A percentile compares a stretch with the other conserved stretches of the same genome.
Conservation (phyloP, 768 basidiomycete genomes). For the Agaricus blazei region DNA sequence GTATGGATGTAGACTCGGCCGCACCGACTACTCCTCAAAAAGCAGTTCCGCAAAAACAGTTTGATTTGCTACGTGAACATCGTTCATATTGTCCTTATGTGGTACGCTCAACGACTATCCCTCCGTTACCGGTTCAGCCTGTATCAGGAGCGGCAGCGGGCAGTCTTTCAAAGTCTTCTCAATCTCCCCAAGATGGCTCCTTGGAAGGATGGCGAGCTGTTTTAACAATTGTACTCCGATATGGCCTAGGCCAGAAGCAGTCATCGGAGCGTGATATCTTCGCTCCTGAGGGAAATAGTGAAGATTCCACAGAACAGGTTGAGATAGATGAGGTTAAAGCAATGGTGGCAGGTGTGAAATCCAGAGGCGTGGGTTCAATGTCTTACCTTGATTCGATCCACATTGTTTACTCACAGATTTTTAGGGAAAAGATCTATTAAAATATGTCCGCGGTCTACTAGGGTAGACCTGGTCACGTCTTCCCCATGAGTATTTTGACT, state of each 20-base stretch:
- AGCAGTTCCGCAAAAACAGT: constrained; percentile 37
- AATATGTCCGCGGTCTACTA: constrained; percentile 65
- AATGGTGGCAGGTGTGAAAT: constrained; percentile 77
- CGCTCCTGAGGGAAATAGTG: constrained; percentile 2
- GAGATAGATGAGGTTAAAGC: constrained; percentile 55
- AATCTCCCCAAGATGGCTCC: constrained; percentile 18
- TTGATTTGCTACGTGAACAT: constrained; percentile 79
- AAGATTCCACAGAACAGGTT: constrained; percentile 20
- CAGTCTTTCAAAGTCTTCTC: constrained; percentile 9
- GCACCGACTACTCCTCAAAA: constrained; percentile 20
- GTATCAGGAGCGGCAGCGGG: constrained; percentile 12
- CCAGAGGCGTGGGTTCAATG: constrained; percentile 52
- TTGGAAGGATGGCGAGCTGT: constrained; percentile 82
- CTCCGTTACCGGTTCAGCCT: constrained; percentile 42
- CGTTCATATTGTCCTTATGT: constrained; percentile 85
- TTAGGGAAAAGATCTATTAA: constrained; percentile 66
- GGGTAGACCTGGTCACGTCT: constrained; percentile 30
- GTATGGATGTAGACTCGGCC: constrained; percentile 6
- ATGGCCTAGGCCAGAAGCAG: constrained; percentile 58
- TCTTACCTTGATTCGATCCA: background rate
- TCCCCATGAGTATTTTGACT: too few relatives aligned
- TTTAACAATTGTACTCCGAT: constrained; percentile 60
- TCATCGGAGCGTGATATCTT: constrained; percentile 28
- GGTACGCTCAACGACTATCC: constrained; percentile 60
- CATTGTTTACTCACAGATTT: background rate